Conservation (phyloP, 345 rosid species). For the Pugionium cornutum region DNA sequence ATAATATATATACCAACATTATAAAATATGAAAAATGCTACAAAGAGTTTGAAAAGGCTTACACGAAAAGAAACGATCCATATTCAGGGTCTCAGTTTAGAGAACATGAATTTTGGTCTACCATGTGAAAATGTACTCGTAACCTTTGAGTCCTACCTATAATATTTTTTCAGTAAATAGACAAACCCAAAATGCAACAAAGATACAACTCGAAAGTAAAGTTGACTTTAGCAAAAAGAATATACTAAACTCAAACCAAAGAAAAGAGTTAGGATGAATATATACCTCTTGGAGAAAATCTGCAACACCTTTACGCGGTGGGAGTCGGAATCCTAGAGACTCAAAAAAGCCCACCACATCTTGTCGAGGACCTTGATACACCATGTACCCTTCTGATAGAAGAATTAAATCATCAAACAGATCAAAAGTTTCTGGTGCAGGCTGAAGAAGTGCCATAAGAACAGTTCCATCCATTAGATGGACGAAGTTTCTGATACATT, state of each 20-base stretch:
- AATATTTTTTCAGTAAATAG: no score
- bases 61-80: no score
- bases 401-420: slow-evolving; percentile 82
- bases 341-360: slow-evolving; percentile 77
- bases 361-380: slow-evolving; percentile 81
- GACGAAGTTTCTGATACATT: slow-evolving; percentile 77
- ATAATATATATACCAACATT: background rate
- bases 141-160: no score
- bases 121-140: no score
- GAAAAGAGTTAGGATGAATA: background rate
- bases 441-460: slow-evolving; percentile 93
- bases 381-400: slow-evolving; percentile 80
- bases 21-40: background rate
- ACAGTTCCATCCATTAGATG: slow-evolving; percentile 90
- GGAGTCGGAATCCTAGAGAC: slow-evolving; percentile 78
- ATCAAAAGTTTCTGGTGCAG: slow-evolving; percentile 95
- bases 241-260: no score
- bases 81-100: no score
- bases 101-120: no score
- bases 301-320: slow-evolving; percentile 84
- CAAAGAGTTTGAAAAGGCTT: no score
- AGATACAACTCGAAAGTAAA: background rate
- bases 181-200: background rate
- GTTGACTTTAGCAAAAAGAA: no score
- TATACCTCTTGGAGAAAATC: slow-evolving; percentile 98